Evolutionary conservation across 306 rosid genomes (phyloP).

Genomic region (Sesbania bispinosa): DNA sequence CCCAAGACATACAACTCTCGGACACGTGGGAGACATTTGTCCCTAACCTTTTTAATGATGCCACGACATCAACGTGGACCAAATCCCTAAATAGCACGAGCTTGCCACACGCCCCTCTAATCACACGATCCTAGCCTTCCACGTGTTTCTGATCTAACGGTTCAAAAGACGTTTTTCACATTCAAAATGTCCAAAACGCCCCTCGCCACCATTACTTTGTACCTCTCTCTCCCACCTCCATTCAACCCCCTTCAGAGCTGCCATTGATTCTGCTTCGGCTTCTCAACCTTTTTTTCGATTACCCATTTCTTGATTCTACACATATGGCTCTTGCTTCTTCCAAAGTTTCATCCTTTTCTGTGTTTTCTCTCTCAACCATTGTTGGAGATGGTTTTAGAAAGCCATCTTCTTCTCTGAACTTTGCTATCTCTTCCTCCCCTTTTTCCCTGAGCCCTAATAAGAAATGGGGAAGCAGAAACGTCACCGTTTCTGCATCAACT

Average conservation of each 20-base stretch:
- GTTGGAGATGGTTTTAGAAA: conserved; percentile 11
- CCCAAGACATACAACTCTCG: not conserved
- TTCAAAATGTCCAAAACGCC: not conserved
- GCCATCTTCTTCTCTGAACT: conserved; percentile 4
- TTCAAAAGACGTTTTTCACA: not conserved
- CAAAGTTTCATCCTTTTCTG: conserved; percentile 23
- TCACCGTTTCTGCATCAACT: conserved; percentile 33
- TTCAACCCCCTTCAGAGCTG: not conserved
- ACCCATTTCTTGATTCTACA: not conserved
- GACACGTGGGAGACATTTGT: conserved; percentile 25
- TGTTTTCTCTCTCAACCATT: conserved; percentile 22
- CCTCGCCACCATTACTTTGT: not conserved
- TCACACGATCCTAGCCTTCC: conserved; percentile 7
- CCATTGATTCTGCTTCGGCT: conserved; percentile 10
- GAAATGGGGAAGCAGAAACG: conserved; percentile 15
- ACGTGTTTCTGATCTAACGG: conserved; percentile 34
- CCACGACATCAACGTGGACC: not conserved
- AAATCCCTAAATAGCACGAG: conserved; percentile 43
- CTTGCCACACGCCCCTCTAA: conserved; percentile 54
- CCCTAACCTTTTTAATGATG: not conserved
- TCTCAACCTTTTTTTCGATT: not conserved
- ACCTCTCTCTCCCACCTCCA: not conserved
- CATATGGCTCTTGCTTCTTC: conserved; percentile 38
- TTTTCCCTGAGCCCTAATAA: not conserved
- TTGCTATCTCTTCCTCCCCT: not conserved